Conservation (phyloP, 2,329 filamentous ascomycete genomes). For the Sporothrix brunneoviolacea region DNA sequence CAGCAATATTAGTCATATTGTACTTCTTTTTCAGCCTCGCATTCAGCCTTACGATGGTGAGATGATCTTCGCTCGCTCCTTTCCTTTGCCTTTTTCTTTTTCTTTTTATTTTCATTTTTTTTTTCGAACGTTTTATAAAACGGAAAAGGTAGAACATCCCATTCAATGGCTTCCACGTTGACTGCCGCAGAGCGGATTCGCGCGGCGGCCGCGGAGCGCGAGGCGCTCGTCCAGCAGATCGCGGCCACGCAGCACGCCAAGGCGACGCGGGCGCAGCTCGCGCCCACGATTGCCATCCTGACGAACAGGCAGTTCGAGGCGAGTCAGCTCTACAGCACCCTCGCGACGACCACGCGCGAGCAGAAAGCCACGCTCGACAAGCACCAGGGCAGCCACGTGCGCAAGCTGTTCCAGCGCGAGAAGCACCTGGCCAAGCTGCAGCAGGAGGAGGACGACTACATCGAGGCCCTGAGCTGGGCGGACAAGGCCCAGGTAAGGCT, state of each 20-base stretch:
- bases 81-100: too few relatives aligned
- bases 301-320: not conserved
- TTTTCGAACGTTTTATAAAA: too few relatives aligned
- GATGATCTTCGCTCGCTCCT: too few relatives aligned
- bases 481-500: not conserved
- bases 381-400: not conserved
- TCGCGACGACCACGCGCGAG: not conserved
- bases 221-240: not conserved
- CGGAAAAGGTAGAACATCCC: too few relatives aligned
- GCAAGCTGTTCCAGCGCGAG: not conserved
- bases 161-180: too few relatives aligned
- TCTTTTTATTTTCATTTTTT: too few relatives aligned
- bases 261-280: not conserved
- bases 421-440: not conserved
- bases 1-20: too few relatives aligned
- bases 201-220: not conserved
- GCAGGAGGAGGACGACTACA: not conserved
- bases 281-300: conserved; percentile 1
- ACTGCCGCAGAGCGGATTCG: not conserved
- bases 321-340: not conserved
- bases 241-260: conserved; percentile 8
- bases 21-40: too few relatives aligned
- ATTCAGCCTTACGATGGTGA: too few relatives aligned
- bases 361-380: not conserved
- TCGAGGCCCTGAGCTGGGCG: not conserved